A percentile compares a stretch with the other conserved stretches of the same genome.
Evolutionary conservation across 176 grass and related monocot genomes (phyloP).

Genomic region (Juncus inflexus): DNA sequence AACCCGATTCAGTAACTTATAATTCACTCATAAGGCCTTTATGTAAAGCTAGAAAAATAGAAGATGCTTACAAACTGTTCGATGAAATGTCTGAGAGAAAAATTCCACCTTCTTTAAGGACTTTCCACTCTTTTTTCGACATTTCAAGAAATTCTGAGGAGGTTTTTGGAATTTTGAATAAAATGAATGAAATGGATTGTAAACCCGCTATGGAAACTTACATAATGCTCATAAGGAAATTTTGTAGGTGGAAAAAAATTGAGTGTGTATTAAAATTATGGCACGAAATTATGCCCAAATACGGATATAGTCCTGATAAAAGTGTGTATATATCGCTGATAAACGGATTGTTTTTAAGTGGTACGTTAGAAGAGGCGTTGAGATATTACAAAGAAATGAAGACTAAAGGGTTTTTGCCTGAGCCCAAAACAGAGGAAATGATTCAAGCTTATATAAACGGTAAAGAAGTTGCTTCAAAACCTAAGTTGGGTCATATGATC

Average conservation of each 20-base stretch:
- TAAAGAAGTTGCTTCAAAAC: conserved; percentile 31
- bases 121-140: conserved; percentile 71
- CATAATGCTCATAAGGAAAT: conserved; percentile 80
- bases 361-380: conserved; percentile 51
- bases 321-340: conserved; percentile 75
- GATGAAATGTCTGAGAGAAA: conserved; percentile 59
- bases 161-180: conserved; percentile 55
- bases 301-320: conserved; percentile 56
- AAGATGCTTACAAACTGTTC: conserved; percentile 60
- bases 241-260: conserved; percentile 63
- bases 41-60: conserved; percentile 46
- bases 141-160: conserved; percentile 41
- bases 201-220: conserved; percentile 54
- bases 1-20: conserved; percentile 53
- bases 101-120: conserved; percentile 55
- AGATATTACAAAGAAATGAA: conserved; percentile 81
- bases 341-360: conserved; percentile 74
- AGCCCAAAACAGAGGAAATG: conserved; percentile 72
- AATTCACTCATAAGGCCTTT: conserved; percentile 77
- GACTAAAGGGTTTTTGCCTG: conserved; percentile 55
- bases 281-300: conserved; percentile 52
- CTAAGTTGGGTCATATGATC: neutral
- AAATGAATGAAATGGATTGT: conserved; percentile 48
- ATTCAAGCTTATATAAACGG: conserved; percentile 57
- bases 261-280: conserved; percentile 64